These are phyloP conservation scores for Claviceps spartinae DNA, from an alignment of 2,329 filamentous ascomycete species.

Conservation along the genomic window DNA sequence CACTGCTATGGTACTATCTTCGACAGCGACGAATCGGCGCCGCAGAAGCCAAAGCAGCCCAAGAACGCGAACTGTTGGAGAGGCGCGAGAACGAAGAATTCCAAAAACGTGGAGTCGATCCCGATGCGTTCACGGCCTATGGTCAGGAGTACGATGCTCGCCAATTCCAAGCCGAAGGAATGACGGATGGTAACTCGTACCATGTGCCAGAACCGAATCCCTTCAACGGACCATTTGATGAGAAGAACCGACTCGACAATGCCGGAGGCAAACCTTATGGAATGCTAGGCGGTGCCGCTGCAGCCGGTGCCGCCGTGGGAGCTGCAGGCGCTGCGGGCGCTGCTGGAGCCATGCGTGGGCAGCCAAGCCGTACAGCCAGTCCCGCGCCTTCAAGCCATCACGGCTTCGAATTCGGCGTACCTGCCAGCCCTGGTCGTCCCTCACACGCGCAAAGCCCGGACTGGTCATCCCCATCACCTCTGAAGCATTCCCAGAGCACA, in stretches of 20 bases:
- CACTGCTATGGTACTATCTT: conserved; percentile 38
- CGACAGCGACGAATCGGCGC: conserved; percentile 39
- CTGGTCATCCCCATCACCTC: neutral
- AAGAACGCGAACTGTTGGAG: conserved; percentile 31
- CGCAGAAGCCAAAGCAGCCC: conserved; percentile 34
- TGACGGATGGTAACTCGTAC: conserved; percentile 8
- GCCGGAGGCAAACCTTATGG: conserved; percentile 7
- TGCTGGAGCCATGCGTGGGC: neutral
- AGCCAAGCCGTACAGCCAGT: conserved; percentile 4
- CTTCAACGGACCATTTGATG: conserved; percentile 6
- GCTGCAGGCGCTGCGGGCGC: neutral
- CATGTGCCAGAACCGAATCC: conserved; percentile 8
- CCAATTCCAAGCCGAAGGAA: conserved; percentile 6
- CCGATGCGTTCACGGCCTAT: conserved; percentile 27
- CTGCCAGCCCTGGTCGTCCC: conserved; percentile 3
- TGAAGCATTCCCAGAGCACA: conserved; percentile 1
- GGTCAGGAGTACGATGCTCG: conserved; percentile 11
- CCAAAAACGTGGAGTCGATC: conserved; percentile 32
- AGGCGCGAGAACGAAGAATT: conserved; percentile 37
- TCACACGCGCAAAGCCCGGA: conserved; percentile 4
- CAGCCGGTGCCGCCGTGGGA: conserved; percentile 1
- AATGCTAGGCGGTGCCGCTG: conserved; percentile 6
- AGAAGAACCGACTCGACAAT: conserved; percentile 4
- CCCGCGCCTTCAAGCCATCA: conserved; percentile 7
- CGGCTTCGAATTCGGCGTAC: conserved; percentile 9